These are phyloP conservation scores for Nidularia pulvinata DNA, from an alignment of 768 basidiomycete genomes.

Conservation along the genomic window DNA sequence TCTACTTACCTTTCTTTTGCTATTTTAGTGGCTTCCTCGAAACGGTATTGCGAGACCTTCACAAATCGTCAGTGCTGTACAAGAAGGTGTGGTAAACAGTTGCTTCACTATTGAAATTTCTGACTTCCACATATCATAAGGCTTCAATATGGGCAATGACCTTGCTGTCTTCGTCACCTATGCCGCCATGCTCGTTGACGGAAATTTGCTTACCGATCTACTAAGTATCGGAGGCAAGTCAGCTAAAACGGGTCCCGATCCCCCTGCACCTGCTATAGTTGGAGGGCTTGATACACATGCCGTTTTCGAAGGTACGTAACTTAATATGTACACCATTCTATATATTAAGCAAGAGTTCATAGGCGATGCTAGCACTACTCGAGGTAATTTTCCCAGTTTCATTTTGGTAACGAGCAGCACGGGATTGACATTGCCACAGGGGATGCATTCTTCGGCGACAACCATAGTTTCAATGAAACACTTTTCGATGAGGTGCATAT, in stretches of 20 bases:
- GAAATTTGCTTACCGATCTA: slow-evolving; percentile 16
- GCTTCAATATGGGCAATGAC: slow-evolving; percentile 18
- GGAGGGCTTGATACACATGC: slow-evolving; percentile 20
- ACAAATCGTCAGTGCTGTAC: slow-evolving; percentile 12
- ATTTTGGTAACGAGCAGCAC: neutral
- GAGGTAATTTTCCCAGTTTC: slow-evolving; percentile 7
- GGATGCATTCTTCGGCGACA: slow-evolving; percentile 19
- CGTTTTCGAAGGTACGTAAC: slow-evolving; percentile 15
- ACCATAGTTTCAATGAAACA: slow-evolving; percentile 20
- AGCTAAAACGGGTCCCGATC: slow-evolving; percentile 14
- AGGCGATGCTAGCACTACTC: slow-evolving; percentile 16
- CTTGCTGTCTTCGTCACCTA: slow-evolving; percentile 17
- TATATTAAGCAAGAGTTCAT: neutral
- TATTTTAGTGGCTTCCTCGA: slow-evolving; percentile 10
- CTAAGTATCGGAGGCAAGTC: slow-evolving; percentile 19
- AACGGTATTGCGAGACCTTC: slow-evolving; percentile 11
- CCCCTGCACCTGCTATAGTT: slow-evolving; percentile 17
- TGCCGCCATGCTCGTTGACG: slow-evolving; percentile 18
- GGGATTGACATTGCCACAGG: slow-evolving; percentile 1
- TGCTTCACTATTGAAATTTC: neutral
- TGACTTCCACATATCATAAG: slow-evolving; percentile 1
- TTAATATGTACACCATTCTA: slow-evolving; percentile 1
- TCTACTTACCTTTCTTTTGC: neutral
- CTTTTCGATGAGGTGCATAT: slow-evolving; percentile 15
- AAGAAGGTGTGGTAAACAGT: slow-evolving; percentile 7